These are phyloP conservation scores for Aspergillus carlsbadensis DNA, from an alignment of 495 filamentous ascomycete genomes.

Conservation along the genomic window DNA sequence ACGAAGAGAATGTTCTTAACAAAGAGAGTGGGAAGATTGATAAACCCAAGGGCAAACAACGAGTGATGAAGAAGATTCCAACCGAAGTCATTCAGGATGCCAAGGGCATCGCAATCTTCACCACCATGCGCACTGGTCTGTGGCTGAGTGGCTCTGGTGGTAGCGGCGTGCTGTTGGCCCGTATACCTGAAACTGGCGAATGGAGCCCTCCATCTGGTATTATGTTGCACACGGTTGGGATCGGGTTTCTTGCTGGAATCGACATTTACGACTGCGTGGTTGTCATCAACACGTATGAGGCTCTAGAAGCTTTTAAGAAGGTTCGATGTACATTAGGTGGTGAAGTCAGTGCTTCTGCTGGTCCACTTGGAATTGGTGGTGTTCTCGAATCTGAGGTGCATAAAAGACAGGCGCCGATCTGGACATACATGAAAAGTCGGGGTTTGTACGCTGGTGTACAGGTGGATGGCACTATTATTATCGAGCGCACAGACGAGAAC, in stretches of 20 bases:
- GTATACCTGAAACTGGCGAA: conserved; percentile 71
- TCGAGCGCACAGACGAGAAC: conserved; percentile 86
- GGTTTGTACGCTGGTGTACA: conserved; percentile 81
- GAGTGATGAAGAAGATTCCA: conserved; percentile 80
- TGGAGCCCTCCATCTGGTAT: conserved; percentile 91
- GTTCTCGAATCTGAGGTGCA: conserved; percentile 72
- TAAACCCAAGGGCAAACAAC: conserved; percentile 63
- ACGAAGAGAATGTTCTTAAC: conserved; percentile 16
- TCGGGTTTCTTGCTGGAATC: conserved; percentile 86
- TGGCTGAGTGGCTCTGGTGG: conserved; percentile 85
- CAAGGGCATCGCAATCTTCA: conserved; percentile 87
- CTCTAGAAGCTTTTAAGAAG: conserved; percentile 76
- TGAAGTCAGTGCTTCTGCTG: conserved; percentile 73
- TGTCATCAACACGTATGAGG: conserved; percentile 80
- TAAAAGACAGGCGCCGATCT: conserved; percentile 70
- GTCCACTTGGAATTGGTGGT: conserved; percentile 74
- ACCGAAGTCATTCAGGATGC: conserved; percentile 77
- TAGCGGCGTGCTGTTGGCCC: conserved; percentile 76
- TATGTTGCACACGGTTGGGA: conserved; percentile 78
- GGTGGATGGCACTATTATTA: conserved; percentile 79
- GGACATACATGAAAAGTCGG: conserved; percentile 85
- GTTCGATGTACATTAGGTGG: conserved; percentile 74
- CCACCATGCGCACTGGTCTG: conserved; percentile 86
- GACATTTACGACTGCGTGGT: conserved; percentile 94
- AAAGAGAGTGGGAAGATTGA: conserved; percentile 44